Base-by-base conservation (phyloP, 225 moss, liverwort and hornwort species). In the Marchantia polymorpha region DNA sequence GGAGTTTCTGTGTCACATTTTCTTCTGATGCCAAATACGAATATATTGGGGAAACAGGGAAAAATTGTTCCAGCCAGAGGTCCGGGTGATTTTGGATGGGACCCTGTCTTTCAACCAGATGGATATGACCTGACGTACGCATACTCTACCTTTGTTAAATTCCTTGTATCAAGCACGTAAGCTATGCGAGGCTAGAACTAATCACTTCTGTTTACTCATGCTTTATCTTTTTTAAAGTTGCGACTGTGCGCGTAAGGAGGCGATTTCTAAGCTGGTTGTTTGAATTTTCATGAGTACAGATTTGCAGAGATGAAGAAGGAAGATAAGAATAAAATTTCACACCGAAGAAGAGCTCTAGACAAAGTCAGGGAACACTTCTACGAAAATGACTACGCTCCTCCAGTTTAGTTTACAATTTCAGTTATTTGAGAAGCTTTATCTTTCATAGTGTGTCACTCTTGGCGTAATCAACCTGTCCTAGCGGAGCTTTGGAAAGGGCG, bases 261-360 rank as follows among this genome's bases (percentile, higher is more conserved):
- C 39, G 23, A 1, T 70, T 23, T 9, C n/a, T 10, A 47, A 23
- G 22, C 50, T 71, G 22, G 50, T 50, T 20, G 58, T 76, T 15
- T 16, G 15, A 16, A 17, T 23, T 23, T 47, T 29, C 52, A 71
- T 64, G 66, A 67, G 17, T 82, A 71, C 90, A 99, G 97, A 79
- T 99, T 91, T 89, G 97, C 97, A 77, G 94, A 99, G 86, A 99
- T 99, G 97, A 80, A 27, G 48, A 99, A 93, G 79, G 97, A 95
- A 63, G 97, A 99, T 81, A 99, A 99, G 83, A 99, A 99, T 76
- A 87, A 91, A 87, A 94, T 99, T 52, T 99, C 97, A 22, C 97
- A 99, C 88, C 87, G 94, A 56, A 90, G 91, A 72, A 87, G 91
- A 82, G 94, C 97, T 61, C 54, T 99, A 81, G 97, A 94, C 86